Evolutionary conservation across 306 rosid species (phyloP), one percentile per base, ranked within the genome.

Genomic region (Begonia masoniana): DNA sequence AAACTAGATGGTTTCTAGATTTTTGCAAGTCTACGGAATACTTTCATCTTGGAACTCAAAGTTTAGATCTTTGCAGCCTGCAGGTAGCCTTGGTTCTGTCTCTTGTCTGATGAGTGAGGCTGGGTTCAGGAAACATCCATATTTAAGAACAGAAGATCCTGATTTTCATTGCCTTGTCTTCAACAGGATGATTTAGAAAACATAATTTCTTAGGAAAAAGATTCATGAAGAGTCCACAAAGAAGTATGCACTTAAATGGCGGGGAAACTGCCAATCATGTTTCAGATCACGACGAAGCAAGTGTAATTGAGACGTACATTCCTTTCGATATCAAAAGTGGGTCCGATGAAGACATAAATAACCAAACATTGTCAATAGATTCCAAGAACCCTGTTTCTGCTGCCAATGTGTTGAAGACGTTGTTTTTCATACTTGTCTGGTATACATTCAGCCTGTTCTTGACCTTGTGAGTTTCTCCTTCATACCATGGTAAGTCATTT

Each of bases 361-460:
- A 57, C 59, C 78, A 68, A 15, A 62, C 71, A 45, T 17, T 50
- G 57, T 61, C 56, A 16, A 54, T 39, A 63, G 59, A 46, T 66
- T 67, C 60, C 41, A 63, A 72, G 31, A 65, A 68, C 71, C 76
- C 74, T 61, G 46, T 83, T 15, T 54, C 74, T 46, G 59, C 17
- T 62, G 70, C 87, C 42, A 70, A 63, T 74, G 74, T 91, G 58
- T 56, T 91, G 58, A 86, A 83, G 84, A 91, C 82, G n/a, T 72
- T 83, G 66, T 83, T 86, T 74, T 86, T 86, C 52, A 52, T 91
- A 58, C 70, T 91, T 43, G 72, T 81, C 36, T 91, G 99, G 99
- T 91, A 86, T 80, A 81, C 81, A 59, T 91, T 69, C 78, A 91
- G 99, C 83, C 81, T 91, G 51, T 71, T 83, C 68, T 77, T 91